Conservation (phyloP, 139 green algal genomes). For the Chloropicon primus region DNA sequence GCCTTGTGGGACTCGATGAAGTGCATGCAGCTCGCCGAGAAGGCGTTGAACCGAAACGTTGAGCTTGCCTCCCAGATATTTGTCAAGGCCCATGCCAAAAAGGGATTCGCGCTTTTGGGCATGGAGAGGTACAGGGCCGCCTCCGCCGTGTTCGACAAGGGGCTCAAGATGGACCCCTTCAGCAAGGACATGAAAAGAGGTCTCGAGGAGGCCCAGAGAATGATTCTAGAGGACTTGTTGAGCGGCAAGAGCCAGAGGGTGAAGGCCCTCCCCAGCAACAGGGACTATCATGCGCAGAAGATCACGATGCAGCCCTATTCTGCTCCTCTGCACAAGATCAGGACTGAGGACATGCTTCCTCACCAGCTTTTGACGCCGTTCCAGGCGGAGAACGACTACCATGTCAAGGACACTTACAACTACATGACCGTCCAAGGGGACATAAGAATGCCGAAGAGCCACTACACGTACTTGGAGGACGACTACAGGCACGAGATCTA, state of each 20-base stretch:
- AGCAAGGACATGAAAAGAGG: conserved; percentile 32
- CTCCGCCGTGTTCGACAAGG: conserved; percentile 11
- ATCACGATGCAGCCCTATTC: conserved; percentile 21
- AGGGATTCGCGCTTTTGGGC: conserved; percentile 39
- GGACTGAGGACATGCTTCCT: conserved; percentile 43
- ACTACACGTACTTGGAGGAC: conserved; percentile 36
- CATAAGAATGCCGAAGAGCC: conserved; percentile 24
- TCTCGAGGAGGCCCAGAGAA: conserved; percentile 32
- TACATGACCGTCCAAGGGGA: conserved; percentile 61
- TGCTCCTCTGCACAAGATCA: conserved; percentile 38
- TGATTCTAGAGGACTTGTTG: conserved; percentile 37
- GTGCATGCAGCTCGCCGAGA: conserved; percentile 16
- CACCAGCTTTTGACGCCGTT: conserved; percentile 46
- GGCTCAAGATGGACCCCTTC: conserved; percentile 30
- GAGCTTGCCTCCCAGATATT: conserved; percentile 11
- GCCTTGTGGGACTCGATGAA: conserved; percentile 1
- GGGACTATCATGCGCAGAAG: background rate
- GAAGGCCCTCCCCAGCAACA: conserved; percentile 14
- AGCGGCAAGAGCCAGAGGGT: conserved; percentile 27
- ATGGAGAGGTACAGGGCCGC: conserved; percentile 18
- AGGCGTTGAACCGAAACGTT: conserved; percentile 14
- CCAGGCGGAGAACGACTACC: conserved; percentile 62
- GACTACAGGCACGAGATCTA: conserved; percentile 15
- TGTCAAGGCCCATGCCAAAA: conserved; percentile 36
- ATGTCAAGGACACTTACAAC: conserved; percentile 74